Base-by-base conservation (phyloP, 2,329 filamentous ascomycete species). In the Hypoxylon sp. region DNA sequence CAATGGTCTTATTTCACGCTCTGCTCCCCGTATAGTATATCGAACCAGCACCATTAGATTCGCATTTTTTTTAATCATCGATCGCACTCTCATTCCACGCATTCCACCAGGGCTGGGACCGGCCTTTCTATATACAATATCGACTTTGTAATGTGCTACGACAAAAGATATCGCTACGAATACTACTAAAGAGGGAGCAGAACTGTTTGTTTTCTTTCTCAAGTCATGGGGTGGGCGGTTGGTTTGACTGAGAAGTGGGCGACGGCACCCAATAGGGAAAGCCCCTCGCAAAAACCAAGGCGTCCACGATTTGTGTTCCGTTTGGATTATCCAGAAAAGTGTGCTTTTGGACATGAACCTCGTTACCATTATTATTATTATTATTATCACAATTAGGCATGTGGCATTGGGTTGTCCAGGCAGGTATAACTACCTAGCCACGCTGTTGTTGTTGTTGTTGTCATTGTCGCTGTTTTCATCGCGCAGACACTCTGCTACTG, bases 61-160 rank as follows among this genome's bases (percentile, higher is more conserved):
- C 54, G 57, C 52, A 26, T 62, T 51, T 46, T 39, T 42, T 39
- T 19, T 44, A 17, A 58, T 35, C 52, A 46, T 57, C 44, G 46
- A 22, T 57, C 56, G 56, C 63, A 66, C 42, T 55, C 60, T 58
- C 58, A 58, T 50, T 53, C 47, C 14, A 39, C 58, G 56, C 53
- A 29, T 63, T 60, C 51, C 17, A 62, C 46, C 26, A 62, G 60
- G 63, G 29, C 31, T 42, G 46, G 57, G 51, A 54, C 11, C 33
- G 42, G 64, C 67, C 68, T 66, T 54, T 56, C 55, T 73, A 73
- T 75, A 74, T 73, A 68, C 47, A 71, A 68, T 63, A 67, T 60
- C 47, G 33, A 54, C 57, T 26, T 60, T 70, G 54, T 67, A 70
- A 75, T 72, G 73, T 69, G 75, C 69, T 67, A 73, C 58, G 73